Base-by-base conservation (phyloP, 495 filamentous ascomycete genomes). In the Penicillium robsamsonii region DNA sequence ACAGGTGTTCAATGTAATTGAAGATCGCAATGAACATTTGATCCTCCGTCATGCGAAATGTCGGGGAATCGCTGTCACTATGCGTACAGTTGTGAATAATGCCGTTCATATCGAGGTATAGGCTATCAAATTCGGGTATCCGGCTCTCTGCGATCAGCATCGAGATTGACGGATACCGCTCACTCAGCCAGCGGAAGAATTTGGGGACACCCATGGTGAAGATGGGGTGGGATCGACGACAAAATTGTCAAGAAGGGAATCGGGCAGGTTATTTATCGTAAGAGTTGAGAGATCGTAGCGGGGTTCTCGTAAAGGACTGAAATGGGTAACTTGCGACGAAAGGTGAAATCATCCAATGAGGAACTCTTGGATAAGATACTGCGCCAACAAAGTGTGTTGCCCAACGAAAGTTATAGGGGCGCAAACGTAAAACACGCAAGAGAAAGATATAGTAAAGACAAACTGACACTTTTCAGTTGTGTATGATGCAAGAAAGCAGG, bases 71-170 rank as follows among this genome's bases (percentile, higher is more conserved):
- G 10, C 89, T 87, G 66, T 99, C 94, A 54, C 89, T 96, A 76
- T 99, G 95, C 52, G 95, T 97, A 70, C 95, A 99, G 70, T 99
- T 99, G 70, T 99, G 95, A 63, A 99, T 97, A 70, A 99, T 99
- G 57, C 94, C 95, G 71, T 99, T 97, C 95, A 97, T 97, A 64
- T 98, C 94, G 62, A 96, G 81, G 72, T 98, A 99, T 55, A 99
- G 84, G 70, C 90, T 94, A 74, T 99, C 95, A 73, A 99, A 99
- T 70, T 99, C 95, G 31, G 95, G 95, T 72, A 99, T 99, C 55
- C 94, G 89, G 74, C 96, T 99, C 79, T 99, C 95, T 51, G 92
- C 93, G 71, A 99, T 97, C 60, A 99, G 81, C 84, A 96, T 92
- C 37, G 94, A 97, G 72, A 99, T 99, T 53, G 95, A 86, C 29